These are phyloP conservation scores for Fraxinus sp. DNA, from an alignment of 305 asterid species.

Conservation along the genomic window DNA sequence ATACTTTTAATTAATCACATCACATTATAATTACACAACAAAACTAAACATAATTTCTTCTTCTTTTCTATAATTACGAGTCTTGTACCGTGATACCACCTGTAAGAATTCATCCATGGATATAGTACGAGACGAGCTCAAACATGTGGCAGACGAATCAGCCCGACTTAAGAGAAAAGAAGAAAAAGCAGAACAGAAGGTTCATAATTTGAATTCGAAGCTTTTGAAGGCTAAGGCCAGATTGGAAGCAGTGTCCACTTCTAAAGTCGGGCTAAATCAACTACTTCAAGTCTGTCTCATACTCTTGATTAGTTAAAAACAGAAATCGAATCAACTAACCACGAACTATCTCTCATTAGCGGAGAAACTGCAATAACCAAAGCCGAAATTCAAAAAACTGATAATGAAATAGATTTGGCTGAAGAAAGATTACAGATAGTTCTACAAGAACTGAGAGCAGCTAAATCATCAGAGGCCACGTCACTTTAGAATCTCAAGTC, in stretches of 20 bases:
- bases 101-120: constrained; percentile 54
- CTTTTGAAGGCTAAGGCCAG: constrained; percentile 62
- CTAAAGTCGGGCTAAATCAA: constrained; percentile 53
- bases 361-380: constrained; percentile 46
- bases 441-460: constrained; percentile 54
- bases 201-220: constrained; percentile 65
- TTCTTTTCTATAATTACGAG: too few relatives aligned
- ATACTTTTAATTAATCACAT: too few relatives aligned
- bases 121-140: constrained; percentile 55
- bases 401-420: constrained; percentile 49
- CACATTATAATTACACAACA: too few relatives aligned
- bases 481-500: constrained; percentile 64
- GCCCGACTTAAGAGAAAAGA: constrained; percentile 49
- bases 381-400: constrained; percentile 55
- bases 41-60: too few relatives aligned
- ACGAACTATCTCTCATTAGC: constrained; percentile 36
- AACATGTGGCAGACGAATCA: constrained; percentile 50
- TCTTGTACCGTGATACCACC: too few relatives aligned
- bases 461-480: constrained; percentile 57
- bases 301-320: constrained; percentile 53
- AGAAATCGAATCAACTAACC: constrained; percentile 52
- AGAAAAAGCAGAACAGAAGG: constrained; percentile 44
- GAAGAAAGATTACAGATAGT: constrained; percentile 64
- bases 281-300: constrained; percentile 44
- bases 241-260: constrained; percentile 60